Conservation (phyloP, 495 filamentous ascomycete genomes). For the Echria macrotheca region DNA sequence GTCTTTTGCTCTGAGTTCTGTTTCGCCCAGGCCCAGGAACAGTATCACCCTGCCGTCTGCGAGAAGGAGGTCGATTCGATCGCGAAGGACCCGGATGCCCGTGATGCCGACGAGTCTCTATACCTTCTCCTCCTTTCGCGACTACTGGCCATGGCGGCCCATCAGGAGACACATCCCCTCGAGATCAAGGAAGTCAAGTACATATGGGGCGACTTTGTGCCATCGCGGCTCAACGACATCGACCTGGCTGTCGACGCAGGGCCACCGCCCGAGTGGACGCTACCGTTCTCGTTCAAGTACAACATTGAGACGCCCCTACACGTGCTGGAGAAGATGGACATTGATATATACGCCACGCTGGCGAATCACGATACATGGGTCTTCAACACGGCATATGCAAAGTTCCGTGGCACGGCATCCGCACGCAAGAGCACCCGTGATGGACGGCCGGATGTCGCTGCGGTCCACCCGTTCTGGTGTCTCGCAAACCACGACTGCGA, state of each 20-base stretch:
- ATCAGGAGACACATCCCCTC: constrained; percentile 76
- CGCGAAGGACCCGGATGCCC: constrained; percentile 68
- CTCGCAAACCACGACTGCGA: constrained; percentile 89
- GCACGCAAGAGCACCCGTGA: constrained; percentile 68
- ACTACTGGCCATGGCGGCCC: constrained; percentile 76
- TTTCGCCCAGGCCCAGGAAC: constrained; percentile 59
- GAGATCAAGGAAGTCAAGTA: constrained; percentile 81
- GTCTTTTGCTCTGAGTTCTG: constrained; percentile 82
- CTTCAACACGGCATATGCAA: constrained; percentile 84
- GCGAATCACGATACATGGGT: constrained; percentile 79
- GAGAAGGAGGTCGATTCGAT: constrained; percentile 76
- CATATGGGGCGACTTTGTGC: constrained; percentile 82
- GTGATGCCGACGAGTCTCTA: constrained; percentile 66
- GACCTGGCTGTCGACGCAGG: constrained; percentile 42
- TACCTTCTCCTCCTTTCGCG: constrained; percentile 77
- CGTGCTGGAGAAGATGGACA: constrained; percentile 83
- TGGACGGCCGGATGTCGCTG: constrained; percentile 72
- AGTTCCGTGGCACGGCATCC: constrained; percentile 88
- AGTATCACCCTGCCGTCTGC: constrained; percentile 84
- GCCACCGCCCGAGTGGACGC: constrained; percentile 56
- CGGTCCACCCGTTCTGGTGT: constrained; percentile 53
- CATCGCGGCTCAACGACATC: constrained; percentile 43
- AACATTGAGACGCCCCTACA: constrained; percentile 80
- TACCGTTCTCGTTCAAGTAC: constrained; percentile 84
- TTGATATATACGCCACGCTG: constrained; percentile 70